Percentiles rank a stretch among this genome's conserved stretches.
Evolutionary conservation across 2,329 filamentous ascomycete species (phyloP).

Genomic region (Tolypocladium endophyticum): DNA sequence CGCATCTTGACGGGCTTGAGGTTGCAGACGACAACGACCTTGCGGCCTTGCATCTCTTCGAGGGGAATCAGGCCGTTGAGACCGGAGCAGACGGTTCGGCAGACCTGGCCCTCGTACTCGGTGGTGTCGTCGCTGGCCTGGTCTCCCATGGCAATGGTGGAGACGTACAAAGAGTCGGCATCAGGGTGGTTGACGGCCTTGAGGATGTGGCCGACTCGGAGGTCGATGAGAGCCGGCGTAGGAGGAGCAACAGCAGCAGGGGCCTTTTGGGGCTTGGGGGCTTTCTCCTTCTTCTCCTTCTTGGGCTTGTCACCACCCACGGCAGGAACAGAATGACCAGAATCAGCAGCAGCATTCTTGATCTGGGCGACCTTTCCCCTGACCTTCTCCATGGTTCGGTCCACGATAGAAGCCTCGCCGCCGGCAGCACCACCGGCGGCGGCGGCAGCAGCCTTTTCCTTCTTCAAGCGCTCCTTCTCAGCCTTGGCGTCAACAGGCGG

Average conservation of each 20-base stretch:
- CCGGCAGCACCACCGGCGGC: conserved; percentile 29
- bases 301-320: conserved; percentile 37
- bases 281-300: conserved; percentile 89
- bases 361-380: conserved; percentile 42
- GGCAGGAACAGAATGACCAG: too few relatives aligned
- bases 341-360: conserved; percentile 21
- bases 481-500: conserved; percentile 85
- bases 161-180: conserved; percentile 90
- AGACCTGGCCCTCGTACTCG: conserved; percentile 83
- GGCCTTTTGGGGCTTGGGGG: conserved; percentile 62
- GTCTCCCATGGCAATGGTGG: conserved; percentile 91
- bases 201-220: conserved; percentile 93
- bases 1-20: conserved; percentile 99
- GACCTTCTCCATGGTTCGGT: conserved; percentile 50
- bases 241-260: conserved; percentile 63
- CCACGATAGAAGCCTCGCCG: conserved; percentile 36
- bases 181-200: conserved; percentile 94
- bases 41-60: conserved; percentile 92
- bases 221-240: conserved; percentile 79
- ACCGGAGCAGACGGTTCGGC: conserved; percentile 93
- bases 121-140: conserved; percentile 78
- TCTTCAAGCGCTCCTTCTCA: conserved; percentile 94
- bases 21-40: conserved; percentile 93
- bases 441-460: conserved; percentile 72
- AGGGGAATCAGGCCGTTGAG: conserved; percentile 87